Evolutionary conservation across 192 early-diverging fungal species (phyloP).

Genomic region (Mortierella hygrophila): DNA sequence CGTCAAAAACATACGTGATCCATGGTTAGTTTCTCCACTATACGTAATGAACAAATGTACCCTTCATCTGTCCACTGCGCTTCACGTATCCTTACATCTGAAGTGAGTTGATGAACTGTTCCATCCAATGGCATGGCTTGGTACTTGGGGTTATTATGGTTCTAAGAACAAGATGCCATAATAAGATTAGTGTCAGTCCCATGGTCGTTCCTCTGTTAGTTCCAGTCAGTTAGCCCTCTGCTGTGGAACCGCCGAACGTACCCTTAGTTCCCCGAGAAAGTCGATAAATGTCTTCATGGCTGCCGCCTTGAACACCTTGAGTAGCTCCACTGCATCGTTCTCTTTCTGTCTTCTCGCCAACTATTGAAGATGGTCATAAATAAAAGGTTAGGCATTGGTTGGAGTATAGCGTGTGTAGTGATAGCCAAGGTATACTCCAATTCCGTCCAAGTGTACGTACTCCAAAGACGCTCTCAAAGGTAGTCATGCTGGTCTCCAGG

Average conservation of each 20-base stretch:
- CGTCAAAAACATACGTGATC: neutral
- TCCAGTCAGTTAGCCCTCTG: no score
- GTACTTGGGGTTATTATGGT: conserved; percentile 57
- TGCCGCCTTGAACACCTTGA: conserved; percentile 61
- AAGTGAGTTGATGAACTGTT: conserved; percentile 87
- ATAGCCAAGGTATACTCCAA: neutral
- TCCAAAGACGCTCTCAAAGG: conserved; percentile 56
- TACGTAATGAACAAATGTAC: neutral
- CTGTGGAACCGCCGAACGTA: conserved; percentile 32
- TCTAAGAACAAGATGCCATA: conserved; percentile 19
- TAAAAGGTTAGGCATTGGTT: neutral
- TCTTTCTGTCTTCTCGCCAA: conserved; percentile 59
- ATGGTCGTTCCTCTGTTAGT: neutral
- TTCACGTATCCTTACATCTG: conserved; percentile 65
- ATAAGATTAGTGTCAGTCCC: conserved; percentile 6
- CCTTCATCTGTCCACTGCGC: neutral
- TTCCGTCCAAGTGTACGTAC: conserved; percentile 18
- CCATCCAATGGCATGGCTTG: conserved; percentile 78
- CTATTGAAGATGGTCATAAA: conserved; percentile 21
- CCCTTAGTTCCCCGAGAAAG: conserved; percentile 80
- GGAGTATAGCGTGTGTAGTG: no score
- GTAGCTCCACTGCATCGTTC: conserved; percentile 58
- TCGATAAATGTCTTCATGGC: conserved; percentile 73
- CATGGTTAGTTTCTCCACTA: neutral
- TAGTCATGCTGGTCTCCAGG: conserved; percentile 48